Conservation (phyloP, 129 eudicot genomes). For the Pittosporum tobira region DNA sequence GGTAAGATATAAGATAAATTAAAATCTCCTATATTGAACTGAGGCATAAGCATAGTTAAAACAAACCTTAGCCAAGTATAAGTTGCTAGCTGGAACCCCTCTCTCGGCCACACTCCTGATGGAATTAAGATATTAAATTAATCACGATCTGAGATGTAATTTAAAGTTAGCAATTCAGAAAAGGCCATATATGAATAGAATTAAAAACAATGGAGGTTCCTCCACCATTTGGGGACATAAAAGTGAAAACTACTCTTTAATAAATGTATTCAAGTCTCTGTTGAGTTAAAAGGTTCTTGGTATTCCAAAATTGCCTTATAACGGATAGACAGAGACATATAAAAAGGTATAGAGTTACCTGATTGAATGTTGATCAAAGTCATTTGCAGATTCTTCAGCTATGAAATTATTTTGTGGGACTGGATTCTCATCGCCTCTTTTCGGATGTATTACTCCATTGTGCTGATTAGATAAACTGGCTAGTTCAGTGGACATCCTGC, state of each 20-base stretch:
- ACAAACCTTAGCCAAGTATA: constrained; percentile 73
- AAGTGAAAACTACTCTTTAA: not conserved
- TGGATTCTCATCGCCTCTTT: constrained; percentile 32
- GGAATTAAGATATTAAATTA: not conserved
- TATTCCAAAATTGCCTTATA: no score
- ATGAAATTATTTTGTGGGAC: constrained; percentile 26
- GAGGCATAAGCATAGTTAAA: not conserved
- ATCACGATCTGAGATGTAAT: not conserved
- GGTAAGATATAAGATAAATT: not conserved
- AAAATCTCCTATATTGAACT: not conserved
- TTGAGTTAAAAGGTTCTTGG: no score
- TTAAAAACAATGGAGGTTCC: no score
- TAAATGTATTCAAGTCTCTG: not conserved
- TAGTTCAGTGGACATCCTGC: constrained; percentile 56
- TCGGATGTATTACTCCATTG: constrained; percentile 28
- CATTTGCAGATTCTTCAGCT: constrained; percentile 38
- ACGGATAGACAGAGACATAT: no score
- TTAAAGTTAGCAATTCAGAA: no score
- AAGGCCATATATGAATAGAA: no score
- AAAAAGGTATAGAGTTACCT: constrained; percentile 18
- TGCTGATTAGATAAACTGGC: constrained; percentile 35
- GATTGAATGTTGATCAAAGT: constrained; percentile 25
- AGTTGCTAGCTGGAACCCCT: constrained; percentile 60
- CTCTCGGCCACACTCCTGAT: constrained; percentile 44
- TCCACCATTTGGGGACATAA: no score